These are phyloP conservation scores for Pseudoperonospora humuli DNA, from an alignment of 352 stramenopile species.

Conservation along the genomic window DNA sequence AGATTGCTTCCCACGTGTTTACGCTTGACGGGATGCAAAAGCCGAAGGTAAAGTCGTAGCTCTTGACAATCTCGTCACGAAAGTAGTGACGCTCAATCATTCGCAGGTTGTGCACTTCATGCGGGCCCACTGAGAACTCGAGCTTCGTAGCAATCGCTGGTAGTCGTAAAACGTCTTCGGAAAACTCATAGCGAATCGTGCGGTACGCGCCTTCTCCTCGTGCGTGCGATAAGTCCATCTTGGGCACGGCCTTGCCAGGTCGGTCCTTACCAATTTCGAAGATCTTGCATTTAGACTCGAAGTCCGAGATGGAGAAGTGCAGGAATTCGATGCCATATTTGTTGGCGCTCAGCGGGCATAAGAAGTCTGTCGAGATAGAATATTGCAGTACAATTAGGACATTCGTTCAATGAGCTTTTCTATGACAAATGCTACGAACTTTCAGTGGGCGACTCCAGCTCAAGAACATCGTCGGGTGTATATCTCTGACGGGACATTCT, in stretches of 20 bases:
- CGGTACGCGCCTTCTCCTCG: conserved; percentile 86
- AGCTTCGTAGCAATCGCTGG: conserved; percentile 86
- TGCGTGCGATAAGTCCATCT: conserved; percentile 82
- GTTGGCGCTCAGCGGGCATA: conserved; percentile 91
- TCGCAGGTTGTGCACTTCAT: conserved; percentile 86
- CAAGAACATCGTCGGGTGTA: conserved; percentile 77
- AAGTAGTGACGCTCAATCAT: conserved; percentile 98
- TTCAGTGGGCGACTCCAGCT: conserved; percentile 69
- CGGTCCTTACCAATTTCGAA: conserved; percentile 88
- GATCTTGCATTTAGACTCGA: conserved; percentile 91
- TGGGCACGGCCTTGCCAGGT: conserved; percentile 58
- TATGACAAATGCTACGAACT: conserved; percentile 26
- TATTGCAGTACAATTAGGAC: conserved; percentile 2
- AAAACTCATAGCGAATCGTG: conserved; percentile 94
- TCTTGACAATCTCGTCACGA: conserved; percentile 90
- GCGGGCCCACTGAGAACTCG: conserved; percentile 89
- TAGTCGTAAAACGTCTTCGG: conserved; percentile 88
- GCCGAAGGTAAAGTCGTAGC: conserved; percentile 94
- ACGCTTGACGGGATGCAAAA: conserved; percentile 94
- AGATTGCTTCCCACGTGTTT: conserved; percentile 95
- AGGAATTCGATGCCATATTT: conserved; percentile 94
- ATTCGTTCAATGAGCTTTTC: not conserved
- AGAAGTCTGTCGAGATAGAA: conserved; percentile 59
- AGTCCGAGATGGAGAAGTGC: conserved; percentile 92
- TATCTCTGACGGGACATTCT: conserved; percentile 65